Conservation (phyloP, 345 rosid genomes). For the Pugionium cornutum region DNA sequence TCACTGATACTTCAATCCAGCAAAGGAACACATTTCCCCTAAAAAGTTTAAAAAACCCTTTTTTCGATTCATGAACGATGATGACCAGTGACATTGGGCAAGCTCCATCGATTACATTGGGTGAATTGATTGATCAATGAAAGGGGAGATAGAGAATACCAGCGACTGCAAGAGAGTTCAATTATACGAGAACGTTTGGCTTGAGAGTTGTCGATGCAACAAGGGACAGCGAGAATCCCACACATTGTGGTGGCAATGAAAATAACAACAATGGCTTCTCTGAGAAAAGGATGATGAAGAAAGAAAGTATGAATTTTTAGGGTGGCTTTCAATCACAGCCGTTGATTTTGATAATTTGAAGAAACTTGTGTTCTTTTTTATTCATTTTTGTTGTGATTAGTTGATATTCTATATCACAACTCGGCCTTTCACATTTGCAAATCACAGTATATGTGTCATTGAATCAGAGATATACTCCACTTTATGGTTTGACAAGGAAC, state of each 20-base stretch:
- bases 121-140: not conserved
- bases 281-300: constrained; percentile 2
- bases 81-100: not conserved
- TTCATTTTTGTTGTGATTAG: constrained; percentile 12
- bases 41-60: not conserved
- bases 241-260: constrained; percentile 55
- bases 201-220: constrained; percentile 71
- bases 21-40: constrained; percentile 9
- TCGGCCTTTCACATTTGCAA: too few relatives aligned
- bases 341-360: constrained; percentile 35
- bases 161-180: constrained; percentile 59
- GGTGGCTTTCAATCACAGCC: constrained; percentile 43
- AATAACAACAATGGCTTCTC: not conserved
- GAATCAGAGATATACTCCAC: not conserved
- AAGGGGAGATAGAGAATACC: constrained; percentile 37
- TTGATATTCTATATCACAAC: not conserved
- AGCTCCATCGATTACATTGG: not conserved
- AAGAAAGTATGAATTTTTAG: constrained; percentile 21
- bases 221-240: constrained; percentile 81
- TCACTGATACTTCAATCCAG: not conserved
- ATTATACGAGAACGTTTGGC: constrained; percentile 82
- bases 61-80: not conserved
- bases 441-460: too few relatives aligned
- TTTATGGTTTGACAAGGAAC: not conserved
- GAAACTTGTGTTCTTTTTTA: not conserved